A percentile compares a stretch with the other conserved stretches of the same genome.
Evolutionary conservation across 2,329 filamentous ascomycete genomes (phyloP).

Genomic region (Sarocladium strictum): DNA sequence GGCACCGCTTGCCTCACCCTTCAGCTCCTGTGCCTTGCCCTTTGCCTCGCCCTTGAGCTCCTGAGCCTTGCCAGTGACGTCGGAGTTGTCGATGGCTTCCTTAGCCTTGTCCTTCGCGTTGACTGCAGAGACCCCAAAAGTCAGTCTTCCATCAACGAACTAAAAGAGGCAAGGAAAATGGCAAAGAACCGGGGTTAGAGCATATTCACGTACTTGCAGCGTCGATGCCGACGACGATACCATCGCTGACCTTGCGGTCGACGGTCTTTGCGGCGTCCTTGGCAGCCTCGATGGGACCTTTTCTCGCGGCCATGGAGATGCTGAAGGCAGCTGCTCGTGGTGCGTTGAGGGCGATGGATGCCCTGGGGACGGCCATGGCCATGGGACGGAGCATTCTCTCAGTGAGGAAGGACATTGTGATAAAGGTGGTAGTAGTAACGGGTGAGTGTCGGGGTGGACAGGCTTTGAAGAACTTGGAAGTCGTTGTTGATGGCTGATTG

Average conservation of each 20-base stretch:
- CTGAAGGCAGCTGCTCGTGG: slow-evolving; percentile 39
- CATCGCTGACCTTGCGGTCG: slow-evolving; percentile 54
- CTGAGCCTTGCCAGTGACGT: slow-evolving; percentile 30
- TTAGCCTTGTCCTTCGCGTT: slow-evolving; percentile 27
- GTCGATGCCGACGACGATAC: slow-evolving; percentile 53
- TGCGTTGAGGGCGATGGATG: slow-evolving; percentile 30
- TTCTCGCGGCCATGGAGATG: slow-evolving; percentile 37
- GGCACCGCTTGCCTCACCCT: slow-evolving; percentile 38
- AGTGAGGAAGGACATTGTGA: slow-evolving; percentile 48
- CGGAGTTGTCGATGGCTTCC: slow-evolving; percentile 29
- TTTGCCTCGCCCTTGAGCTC: slow-evolving; percentile 31
- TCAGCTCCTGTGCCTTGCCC: slow-evolving; percentile 29
- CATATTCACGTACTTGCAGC: slow-evolving; percentile 50
- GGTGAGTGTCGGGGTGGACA: neutral
- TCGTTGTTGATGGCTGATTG: neutral
- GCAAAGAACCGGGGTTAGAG: too few species aligned
- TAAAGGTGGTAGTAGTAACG: slow-evolving; percentile 7
- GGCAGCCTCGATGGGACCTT: slow-evolving; percentile 45
- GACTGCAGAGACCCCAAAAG: too few species aligned
- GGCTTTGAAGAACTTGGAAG: neutral
- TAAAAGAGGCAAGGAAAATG: too few species aligned
- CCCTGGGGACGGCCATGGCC: slow-evolving; percentile 30
- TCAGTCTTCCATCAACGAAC: too few species aligned
- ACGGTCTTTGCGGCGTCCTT: slow-evolving; percentile 56
- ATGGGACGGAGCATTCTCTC: slow-evolving; percentile 38